These are phyloP conservation scores for Domatiomyces globalis DNA, from an alignment of 2,329 filamentous ascomycete genomes.

Conservation along the genomic window DNA sequence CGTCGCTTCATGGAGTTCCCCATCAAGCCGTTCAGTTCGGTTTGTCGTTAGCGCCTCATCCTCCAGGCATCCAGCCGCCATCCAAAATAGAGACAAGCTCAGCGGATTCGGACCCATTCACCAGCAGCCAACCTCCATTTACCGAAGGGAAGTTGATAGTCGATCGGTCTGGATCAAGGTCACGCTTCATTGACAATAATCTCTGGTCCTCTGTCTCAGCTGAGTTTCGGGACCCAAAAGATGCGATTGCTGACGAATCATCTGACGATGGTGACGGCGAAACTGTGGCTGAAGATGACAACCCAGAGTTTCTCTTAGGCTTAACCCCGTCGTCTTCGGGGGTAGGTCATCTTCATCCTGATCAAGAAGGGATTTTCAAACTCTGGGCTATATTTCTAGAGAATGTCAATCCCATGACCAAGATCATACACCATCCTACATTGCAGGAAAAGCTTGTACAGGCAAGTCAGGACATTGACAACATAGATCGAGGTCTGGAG, in stretches of 20 bases:
- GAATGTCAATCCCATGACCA: slow-evolving; percentile 60
- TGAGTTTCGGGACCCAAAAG: slow-evolving; percentile 9
- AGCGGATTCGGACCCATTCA: background rate
- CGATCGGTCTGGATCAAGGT: slow-evolving; percentile 1
- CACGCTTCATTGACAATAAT: slow-evolving; percentile 17
- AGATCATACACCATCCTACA: slow-evolving; percentile 57
- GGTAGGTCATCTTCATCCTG: slow-evolving; percentile 18
- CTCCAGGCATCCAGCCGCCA: background rate
- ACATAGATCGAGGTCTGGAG: slow-evolving; percentile 30
- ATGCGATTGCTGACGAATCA: slow-evolving; percentile 15
- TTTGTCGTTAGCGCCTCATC: background rate
- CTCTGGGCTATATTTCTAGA: slow-evolving; percentile 65
- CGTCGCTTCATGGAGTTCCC: background rate
- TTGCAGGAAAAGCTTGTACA: slow-evolving; percentile 52
- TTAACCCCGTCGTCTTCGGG: slow-evolving; percentile 12
- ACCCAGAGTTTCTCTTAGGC: slow-evolving; percentile 14
- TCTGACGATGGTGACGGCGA: slow-evolving; percentile 17
- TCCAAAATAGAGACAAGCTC: slow-evolving; percentile 1
- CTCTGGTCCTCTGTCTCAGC: slow-evolving; percentile 17
- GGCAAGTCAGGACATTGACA: slow-evolving; percentile 31
- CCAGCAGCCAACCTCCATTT: background rate
- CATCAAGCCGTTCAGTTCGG: background rate
- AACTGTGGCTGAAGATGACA: slow-evolving; percentile 8
- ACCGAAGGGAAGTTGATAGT: background rate
- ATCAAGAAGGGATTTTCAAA: slow-evolving; percentile 37